Conservation (phyloP, 2,329 filamentous ascomycete species). For the Coniella vitis region DNA sequence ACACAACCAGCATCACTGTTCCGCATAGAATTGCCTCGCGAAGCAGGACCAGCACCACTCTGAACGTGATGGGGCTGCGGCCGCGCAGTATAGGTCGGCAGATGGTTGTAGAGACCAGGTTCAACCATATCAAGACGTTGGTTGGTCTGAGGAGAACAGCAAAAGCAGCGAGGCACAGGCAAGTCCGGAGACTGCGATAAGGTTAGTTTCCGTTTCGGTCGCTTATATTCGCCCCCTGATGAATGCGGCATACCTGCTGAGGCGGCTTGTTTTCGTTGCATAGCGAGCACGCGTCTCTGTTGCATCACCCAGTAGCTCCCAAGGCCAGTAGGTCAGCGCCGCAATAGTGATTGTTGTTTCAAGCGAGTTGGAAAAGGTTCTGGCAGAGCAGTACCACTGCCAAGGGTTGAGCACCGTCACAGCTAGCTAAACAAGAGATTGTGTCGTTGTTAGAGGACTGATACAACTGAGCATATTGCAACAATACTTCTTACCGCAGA, state of each 20-base stretch:
- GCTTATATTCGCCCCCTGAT: not conserved
- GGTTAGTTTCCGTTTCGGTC: too few species aligned
- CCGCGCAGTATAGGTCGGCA: constrained; percentile 33
- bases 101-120: constrained; percentile 45
- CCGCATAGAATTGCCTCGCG: constrained; percentile 61
- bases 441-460: not conserved
- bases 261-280: constrained; percentile 7
- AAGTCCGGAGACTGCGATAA: constrained; percentile 47
- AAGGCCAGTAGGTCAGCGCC: constrained; percentile 81
- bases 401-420: constrained; percentile 74
- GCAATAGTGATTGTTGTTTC: constrained; percentile 81
- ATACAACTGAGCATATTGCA: not conserved
- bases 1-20: constrained; percentile 53
- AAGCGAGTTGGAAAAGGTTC: constrained; percentile 89
- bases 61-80: constrained; percentile 34
- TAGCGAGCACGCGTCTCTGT: constrained; percentile 20
- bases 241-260: constrained; percentile 16
- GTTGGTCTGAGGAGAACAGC: constrained; percentile 86
- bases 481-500: constrained; percentile 51
- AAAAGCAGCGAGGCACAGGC: constrained; percentile 68
- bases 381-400: constrained; percentile 93
- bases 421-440: constrained; percentile 47
- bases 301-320: constrained; percentile 54
- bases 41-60: constrained; percentile 45
- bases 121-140: constrained; percentile 78